phyloP scores from a whole-genome alignment of 129 eudicot species.

The Logfia minima region DNA sequence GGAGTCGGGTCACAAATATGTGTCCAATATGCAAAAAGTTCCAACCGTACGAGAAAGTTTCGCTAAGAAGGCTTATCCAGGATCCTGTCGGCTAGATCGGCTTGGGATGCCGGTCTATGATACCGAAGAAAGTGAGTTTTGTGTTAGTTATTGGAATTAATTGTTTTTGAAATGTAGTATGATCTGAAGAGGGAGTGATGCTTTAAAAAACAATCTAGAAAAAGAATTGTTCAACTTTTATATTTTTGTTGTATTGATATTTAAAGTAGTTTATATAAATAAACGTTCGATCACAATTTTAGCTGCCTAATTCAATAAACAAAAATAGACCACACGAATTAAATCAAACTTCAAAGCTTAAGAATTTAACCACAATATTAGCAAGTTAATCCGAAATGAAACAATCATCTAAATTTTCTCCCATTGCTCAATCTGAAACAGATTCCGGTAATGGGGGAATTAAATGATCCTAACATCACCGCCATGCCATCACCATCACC shows the following conservation, averaged over 20 bases:
- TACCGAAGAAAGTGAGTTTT: conserved; percentile 42
- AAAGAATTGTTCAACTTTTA: background rate
- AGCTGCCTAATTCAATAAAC: conserved; percentile 19
- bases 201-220: background rate
- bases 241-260: background rate
- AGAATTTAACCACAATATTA: conserved; percentile 23
- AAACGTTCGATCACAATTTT: conserved; percentile 10
- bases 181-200: background rate
- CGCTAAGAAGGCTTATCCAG: conserved; percentile 57
- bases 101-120: conserved; percentile 60
- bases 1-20: conserved; percentile 43
- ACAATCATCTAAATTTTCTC: conserved; percentile 27
- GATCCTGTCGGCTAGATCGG: conserved; percentile 68
- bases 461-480: conserved; percentile 27
- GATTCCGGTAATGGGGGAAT: conserved; percentile 45
- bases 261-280: background rate
- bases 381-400: conserved; percentile 26
- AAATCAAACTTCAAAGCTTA: conserved; percentile 10
- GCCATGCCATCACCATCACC: conserved; percentile 31
- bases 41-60: conserved; percentile 45
- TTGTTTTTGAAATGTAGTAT: background rate
- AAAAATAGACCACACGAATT: conserved; percentile 18
- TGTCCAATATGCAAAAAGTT: conserved; percentile 34
- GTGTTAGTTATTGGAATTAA: conserved; percentile 52
- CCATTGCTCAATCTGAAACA: conserved; percentile 40